Percentiles rank a stretch among this genome's conserved stretches.
Evolutionary conservation across 2,329 filamentous ascomycete genomes (phyloP).

Genomic region (Sclerotinia subarctica): DNA sequence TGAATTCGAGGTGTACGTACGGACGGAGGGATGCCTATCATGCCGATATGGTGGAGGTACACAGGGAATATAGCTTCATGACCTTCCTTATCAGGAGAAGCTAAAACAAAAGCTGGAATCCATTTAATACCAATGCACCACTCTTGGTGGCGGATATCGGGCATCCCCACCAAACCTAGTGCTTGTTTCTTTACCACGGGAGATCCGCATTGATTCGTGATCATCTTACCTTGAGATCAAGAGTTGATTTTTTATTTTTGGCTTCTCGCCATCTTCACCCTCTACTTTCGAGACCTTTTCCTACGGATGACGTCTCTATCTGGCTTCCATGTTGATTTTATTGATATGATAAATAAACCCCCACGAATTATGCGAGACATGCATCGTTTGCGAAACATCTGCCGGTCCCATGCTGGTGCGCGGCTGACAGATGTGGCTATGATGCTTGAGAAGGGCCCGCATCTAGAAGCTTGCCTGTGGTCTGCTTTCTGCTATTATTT

Average conservation of each 20-base stretch:
- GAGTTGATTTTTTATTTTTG: not conserved
- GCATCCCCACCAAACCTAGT: not conserved
- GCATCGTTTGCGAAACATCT: slow-evolving; percentile 2
- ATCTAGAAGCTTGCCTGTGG: not conserved
- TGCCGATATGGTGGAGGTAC: slow-evolving; percentile 1
- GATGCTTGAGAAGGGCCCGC: not conserved
- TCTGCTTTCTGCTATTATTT: not conserved
- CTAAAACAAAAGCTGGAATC: slow-evolving; percentile 7
- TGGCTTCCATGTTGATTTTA: not conserved
- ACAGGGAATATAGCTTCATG: slow-evolving; percentile 8
- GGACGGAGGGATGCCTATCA: not conserved
- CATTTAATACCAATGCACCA: not conserved
- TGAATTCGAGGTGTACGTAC: not conserved
- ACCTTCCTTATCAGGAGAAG: slow-evolving; percentile 13
- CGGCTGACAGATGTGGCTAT: not conserved
- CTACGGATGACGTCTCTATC: not conserved
- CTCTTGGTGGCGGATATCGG: slow-evolving; percentile 5
- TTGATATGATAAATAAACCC: not conserved
- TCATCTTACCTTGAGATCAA: slow-evolving; percentile 1
- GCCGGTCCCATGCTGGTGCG: not conserved
- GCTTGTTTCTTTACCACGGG: not conserved
- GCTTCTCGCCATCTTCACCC: not conserved
- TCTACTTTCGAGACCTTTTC: not conserved
- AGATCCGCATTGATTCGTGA: not conserved
- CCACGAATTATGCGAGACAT: slow-evolving; percentile 4